Evolutionary conservation across 306 rosid species (phyloP).

Genomic region (Calophaca sinica): DNA sequence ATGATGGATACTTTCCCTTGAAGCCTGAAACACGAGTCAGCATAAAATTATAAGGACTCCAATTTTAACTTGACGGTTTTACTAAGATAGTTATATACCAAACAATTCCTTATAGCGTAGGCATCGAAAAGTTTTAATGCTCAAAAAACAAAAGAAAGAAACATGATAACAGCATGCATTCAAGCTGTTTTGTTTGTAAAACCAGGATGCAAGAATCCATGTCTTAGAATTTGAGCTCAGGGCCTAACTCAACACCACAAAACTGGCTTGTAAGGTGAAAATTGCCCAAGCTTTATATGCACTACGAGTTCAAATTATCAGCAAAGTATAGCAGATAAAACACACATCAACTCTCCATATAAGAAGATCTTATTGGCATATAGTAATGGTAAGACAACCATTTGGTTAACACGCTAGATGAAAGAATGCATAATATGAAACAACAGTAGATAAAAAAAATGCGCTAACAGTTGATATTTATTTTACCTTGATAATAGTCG

Average conservation of each 20-base stretch:
- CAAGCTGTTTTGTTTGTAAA: slow-evolving; percentile 25
- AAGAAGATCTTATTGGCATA: not conserved
- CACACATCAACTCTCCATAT: not conserved
- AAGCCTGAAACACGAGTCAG: slow-evolving; percentile 65
- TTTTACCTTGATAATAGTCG: slow-evolving; percentile 64
- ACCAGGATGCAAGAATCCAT: slow-evolving; percentile 10
- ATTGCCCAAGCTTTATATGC: too few species aligned
- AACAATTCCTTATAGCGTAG: not conserved
- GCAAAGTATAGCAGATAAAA: not conserved
- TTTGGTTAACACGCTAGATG: not conserved
- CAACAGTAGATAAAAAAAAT: slow-evolving; percentile 5
- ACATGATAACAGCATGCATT: slow-evolving; percentile 2
- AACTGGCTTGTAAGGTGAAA: too few species aligned
- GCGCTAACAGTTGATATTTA: slow-evolving; percentile 17
- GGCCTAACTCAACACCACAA: too few species aligned
- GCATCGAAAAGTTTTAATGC: not conserved
- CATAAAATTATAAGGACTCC: slow-evolving; percentile 29
- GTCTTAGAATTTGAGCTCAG: too few species aligned
- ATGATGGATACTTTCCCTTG: slow-evolving; percentile 61
- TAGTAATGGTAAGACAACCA: slow-evolving; percentile 24
- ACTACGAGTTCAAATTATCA: slow-evolving; percentile 3
- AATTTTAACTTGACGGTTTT: slow-evolving; percentile 19
- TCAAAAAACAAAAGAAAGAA: slow-evolving; percentile 17
- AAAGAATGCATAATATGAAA: slow-evolving; percentile 33
- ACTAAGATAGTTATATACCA: slow-evolving; percentile 7